Percentiles rank a stretch among this genome's conserved stretches.
phyloP scores from a whole-genome alignment of 2,329 filamentous ascomycete species.

The Elsinoe arachidis region DNA sequence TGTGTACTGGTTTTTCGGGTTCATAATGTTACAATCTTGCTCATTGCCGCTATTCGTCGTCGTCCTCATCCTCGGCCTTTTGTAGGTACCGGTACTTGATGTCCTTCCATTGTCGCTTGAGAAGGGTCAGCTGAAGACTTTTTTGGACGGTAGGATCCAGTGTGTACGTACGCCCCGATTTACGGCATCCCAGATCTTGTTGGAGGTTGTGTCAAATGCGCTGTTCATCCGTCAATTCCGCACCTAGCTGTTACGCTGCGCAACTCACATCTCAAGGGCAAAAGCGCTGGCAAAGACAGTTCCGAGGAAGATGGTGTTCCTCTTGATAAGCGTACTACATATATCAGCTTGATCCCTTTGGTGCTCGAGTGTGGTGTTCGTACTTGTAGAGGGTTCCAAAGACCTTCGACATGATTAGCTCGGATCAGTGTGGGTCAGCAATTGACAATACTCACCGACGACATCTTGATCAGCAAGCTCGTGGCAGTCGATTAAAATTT shows the following conservation, averaged over 20 bases:
- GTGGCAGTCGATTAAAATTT: neutral
- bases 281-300: slow-evolving; percentile 83
- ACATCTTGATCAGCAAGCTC: slow-evolving; percentile 41
- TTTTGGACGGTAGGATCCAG: neutral
- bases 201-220: slow-evolving; percentile 71
- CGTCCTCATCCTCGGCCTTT: slow-evolving; percentile 48
- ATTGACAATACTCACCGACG: slow-evolving; percentile 40
- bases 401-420: slow-evolving; percentile 28
- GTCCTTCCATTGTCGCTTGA: slow-evolving; percentile 98
- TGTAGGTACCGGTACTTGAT: slow-evolving; percentile 81
- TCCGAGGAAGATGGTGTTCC: slow-evolving; percentile 80
- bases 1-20: neutral
- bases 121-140: slow-evolving; percentile 20
- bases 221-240: slow-evolving; percentile 41
- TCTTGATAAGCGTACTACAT: slow-evolving; percentile 69
- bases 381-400: slow-evolving; percentile 48
- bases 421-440: slow-evolving; percentile 4
- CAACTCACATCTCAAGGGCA: slow-evolving; percentile 79
- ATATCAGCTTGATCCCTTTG: neutral
- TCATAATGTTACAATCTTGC: neutral
- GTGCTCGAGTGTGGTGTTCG: slow-evolving; percentile 21
- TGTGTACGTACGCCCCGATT: slow-evolving; percentile 75
- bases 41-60: slow-evolving; percentile 11
- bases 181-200: slow-evolving; percentile 80
- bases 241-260: too few species aligned